These are phyloP conservation scores for Boeremia exigua DNA, from an alignment of 2,329 filamentous ascomycete species.

Conservation along the genomic window DNA sequence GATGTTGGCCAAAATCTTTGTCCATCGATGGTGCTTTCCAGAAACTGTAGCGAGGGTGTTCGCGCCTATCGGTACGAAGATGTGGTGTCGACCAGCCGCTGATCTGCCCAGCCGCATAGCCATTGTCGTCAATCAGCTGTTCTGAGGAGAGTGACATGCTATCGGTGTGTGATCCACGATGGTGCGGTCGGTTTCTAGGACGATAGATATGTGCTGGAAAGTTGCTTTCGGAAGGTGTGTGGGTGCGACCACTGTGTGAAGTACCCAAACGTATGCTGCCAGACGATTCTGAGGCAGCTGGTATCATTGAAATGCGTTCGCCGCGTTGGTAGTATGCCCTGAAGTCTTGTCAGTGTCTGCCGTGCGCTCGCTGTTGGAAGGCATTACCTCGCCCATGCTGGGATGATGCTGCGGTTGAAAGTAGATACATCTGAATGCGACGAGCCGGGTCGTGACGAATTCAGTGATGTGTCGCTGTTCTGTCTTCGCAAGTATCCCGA, in stretches of 20 bases:
- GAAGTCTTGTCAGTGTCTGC: slow-evolving; percentile 16
- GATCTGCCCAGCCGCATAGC: slow-evolving; percentile 37
- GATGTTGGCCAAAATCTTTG: slow-evolving; percentile 65
- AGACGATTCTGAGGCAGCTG: slow-evolving; percentile 44
- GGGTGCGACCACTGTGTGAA: slow-evolving; percentile 45
- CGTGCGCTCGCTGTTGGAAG: background rate
- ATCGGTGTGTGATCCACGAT: slow-evolving; percentile 39
- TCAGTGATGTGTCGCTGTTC: slow-evolving; percentile 42
- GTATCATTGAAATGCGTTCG: slow-evolving; percentile 43
- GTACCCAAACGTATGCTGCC: slow-evolving; percentile 40
- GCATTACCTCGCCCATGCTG: slow-evolving; percentile 46
- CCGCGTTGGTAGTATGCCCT: slow-evolving; percentile 48
- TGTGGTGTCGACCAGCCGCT: slow-evolving; percentile 44
- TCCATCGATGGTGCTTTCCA: slow-evolving; percentile 78
- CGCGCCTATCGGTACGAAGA: slow-evolving; percentile 51
- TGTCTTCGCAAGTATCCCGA: slow-evolving; percentile 45
- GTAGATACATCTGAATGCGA: slow-evolving; percentile 45
- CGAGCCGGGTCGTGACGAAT: slow-evolving; percentile 44
- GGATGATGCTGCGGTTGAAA: slow-evolving; percentile 45
- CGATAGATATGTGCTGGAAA: slow-evolving; percentile 47
- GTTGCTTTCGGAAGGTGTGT: slow-evolving; percentile 47
- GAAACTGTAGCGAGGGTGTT: slow-evolving; percentile 59
- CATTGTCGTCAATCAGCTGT: slow-evolving; percentile 36
- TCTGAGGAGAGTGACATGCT: slow-evolving; percentile 39
- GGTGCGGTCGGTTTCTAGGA: slow-evolving; percentile 47